Evolutionary conservation across 2,329 filamentous ascomycete species (phyloP).

Genomic region (Fusarium subtropicale): DNA sequence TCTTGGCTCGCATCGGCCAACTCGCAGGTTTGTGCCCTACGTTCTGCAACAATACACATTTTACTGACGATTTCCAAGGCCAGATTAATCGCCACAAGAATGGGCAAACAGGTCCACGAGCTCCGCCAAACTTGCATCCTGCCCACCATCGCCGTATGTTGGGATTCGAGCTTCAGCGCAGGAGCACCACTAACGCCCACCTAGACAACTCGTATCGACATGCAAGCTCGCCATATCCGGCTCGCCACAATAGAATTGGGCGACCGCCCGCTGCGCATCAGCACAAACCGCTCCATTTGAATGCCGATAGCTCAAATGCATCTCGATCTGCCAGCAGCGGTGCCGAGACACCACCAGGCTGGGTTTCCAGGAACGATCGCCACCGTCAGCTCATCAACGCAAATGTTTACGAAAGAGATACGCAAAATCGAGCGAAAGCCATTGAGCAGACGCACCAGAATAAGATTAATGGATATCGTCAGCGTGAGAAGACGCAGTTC

Average conservation of each 20-base stretch:
- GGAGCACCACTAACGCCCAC: conserved; percentile 17
- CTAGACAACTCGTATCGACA: conserved; percentile 52
- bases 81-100: conserved; percentile 85
- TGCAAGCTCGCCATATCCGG: conserved; percentile 50
- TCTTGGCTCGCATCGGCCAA: conserved; percentile 65
- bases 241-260: conserved; percentile 53
- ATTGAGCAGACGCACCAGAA: conserved; percentile 76
- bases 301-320: conserved; percentile 55
- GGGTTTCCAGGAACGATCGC: conserved; percentile 79
- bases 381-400: conserved; percentile 88
- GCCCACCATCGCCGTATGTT: conserved; percentile 54
- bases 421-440: conserved; percentile 74
- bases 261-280: conserved; percentile 55
- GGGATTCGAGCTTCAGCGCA: not conserved
- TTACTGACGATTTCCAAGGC: conserved; percentile 60
- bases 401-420: conserved; percentile 79
- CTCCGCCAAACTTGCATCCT: conserved; percentile 46
- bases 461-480: conserved; percentile 65
- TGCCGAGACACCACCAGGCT: conserved; percentile 56
- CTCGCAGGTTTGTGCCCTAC: conserved; percentile 58
- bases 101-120: conserved; percentile 61
- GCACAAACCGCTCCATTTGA: conserved; percentile 73
- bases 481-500: conserved; percentile 70
- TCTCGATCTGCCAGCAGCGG: conserved; percentile 53
- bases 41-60: conserved; percentile 19